Evolutionary conservation across 352 stramenopile species (phyloP), one percentile per base, ranked within the genome.

Genomic region (Sclerospora graminicola): DNA sequence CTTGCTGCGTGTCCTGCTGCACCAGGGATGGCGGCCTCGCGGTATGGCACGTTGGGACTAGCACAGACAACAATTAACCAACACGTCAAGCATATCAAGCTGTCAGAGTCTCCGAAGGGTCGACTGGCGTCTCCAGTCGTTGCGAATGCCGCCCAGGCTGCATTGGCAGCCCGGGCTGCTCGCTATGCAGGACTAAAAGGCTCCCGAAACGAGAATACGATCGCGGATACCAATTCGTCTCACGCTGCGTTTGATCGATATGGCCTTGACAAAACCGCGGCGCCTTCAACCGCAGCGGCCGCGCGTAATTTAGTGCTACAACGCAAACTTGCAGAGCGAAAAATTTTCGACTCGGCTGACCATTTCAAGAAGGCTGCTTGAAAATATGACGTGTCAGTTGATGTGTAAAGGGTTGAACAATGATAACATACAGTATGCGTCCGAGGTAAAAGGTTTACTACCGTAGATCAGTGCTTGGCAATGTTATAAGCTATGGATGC

Each of bases 71-170:
- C 60, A 7, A 78, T 81, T 40, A 58, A 59, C n/a, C 70, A 81
- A 40, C 70, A 83, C 32, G 64, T 79, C 19, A 86, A 88, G 58
- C 78, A 88, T 42, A 81, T 88, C 30, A 88, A 88, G 49, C 57
- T 90, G 5, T 85, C 78, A 11, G 62, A 76, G 6, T 48, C 52
- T 19, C 41, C 34, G 11, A 54, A 24, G 41, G 67, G 41, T 36
- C 65, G 21, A 51, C 63, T 63, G 15, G 54, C 45, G 8, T 52
- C 60, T 9, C 32, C 41, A 8, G 37, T 44, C 1, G 48, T 53
- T 13, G 57, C 35, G 8, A 63, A 60, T 47, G 52, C 57, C 19
- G 57, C 52, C 2, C 57, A 63, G 26, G 52, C 52, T 34, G 52
- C 38, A 8, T 24, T 60, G 32, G 47, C 51, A 7, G 48, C 45